Conservation (phyloP, 1,284 basidiomycete species). For the Crepidotus sp. region DNA sequence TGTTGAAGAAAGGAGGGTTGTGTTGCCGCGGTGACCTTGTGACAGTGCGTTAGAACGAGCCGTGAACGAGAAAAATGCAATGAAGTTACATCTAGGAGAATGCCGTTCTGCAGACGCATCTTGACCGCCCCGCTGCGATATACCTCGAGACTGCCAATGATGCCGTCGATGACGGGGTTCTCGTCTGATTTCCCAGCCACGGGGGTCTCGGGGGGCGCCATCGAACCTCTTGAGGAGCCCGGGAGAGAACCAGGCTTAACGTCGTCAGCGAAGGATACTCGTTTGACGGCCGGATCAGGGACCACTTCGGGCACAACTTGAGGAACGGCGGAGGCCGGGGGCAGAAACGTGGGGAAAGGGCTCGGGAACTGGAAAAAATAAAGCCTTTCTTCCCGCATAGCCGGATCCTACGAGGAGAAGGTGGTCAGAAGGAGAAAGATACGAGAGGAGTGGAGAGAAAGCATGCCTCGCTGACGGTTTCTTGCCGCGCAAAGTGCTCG, state of each 20-base stretch:
- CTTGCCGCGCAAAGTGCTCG: conserved; percentile 61
- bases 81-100: conserved; percentile 70
- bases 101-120: conserved; percentile 73
- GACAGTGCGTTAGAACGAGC: conserved; percentile 9
- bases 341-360: conserved; percentile 75
- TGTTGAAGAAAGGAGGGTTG: conserved; percentile 88
- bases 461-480: conserved; percentile 21
- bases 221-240: conserved; percentile 22
- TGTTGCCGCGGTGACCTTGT: conserved; percentile 74
- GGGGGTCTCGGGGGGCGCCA: conserved; percentile 19
- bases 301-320: conserved; percentile 21
- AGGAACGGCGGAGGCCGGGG: conserved; percentile 25
- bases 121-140: conserved; percentile 82
- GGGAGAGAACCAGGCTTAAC: conserved; percentile 36
- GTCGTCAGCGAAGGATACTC: conserved; percentile 55
- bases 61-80: conserved; percentile 2
- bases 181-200: conserved; percentile 25
- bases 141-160: conserved; percentile 76
- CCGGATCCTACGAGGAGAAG: conserved; percentile 32
- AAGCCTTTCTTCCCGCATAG: conserved; percentile 54
- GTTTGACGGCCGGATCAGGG: conserved; percentile 29
- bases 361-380: conserved; percentile 91
- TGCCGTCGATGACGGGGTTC: conserved; percentile 48
- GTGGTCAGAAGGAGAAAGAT: background rate
- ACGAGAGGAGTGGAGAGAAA: conserved; percentile 25